Conservation (phyloP, 2,329 filamentous ascomycete species). For the Neopestalotiopsis clavispora region DNA sequence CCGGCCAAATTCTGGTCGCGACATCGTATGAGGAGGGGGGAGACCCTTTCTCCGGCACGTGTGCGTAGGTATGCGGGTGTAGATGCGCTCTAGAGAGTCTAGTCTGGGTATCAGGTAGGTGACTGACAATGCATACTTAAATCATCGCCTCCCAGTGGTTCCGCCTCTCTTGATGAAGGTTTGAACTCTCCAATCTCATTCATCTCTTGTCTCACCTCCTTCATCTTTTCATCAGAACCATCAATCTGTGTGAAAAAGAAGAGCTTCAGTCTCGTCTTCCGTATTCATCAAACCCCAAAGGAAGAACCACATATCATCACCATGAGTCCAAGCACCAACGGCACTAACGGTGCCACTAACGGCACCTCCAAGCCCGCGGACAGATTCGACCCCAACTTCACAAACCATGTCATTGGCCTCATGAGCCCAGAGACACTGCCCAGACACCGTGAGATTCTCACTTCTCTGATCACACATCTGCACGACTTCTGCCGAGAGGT, state of each 20-base stretch:
- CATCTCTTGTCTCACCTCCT: neutral
- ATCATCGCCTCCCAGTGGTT: neutral
- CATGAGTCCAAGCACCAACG: slow-evolving; percentile 4
- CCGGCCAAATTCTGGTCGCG: neutral
- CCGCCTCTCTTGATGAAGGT: neutral
- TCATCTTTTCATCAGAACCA: neutral
- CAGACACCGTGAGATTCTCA: slow-evolving; percentile 59
- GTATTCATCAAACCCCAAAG: neutral
- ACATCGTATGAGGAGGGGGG: neutral
- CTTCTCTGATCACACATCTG: slow-evolving; percentile 61
- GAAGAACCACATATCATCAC: neutral
- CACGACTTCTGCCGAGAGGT: slow-evolving; percentile 69
- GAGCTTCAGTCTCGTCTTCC: neutral
- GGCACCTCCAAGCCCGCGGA: slow-evolving; percentile 35
- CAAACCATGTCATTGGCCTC: slow-evolving; percentile 61
- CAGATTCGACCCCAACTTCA: slow-evolving; percentile 72
- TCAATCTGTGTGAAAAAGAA: neutral
- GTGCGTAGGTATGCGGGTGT: neutral
- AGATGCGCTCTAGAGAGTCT: neutral
- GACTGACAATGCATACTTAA: slow-evolving; percentile 3
- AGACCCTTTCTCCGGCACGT: slow-evolving; percentile 1
- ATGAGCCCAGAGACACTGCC: slow-evolving; percentile 64
- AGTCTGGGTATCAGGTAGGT: neutral
- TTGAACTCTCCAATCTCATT: neutral
- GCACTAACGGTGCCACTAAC: slow-evolving; percentile 29